Conservation (phyloP, 1,139 yeast genomes). For the Yamadazyma siamensis region DNA sequence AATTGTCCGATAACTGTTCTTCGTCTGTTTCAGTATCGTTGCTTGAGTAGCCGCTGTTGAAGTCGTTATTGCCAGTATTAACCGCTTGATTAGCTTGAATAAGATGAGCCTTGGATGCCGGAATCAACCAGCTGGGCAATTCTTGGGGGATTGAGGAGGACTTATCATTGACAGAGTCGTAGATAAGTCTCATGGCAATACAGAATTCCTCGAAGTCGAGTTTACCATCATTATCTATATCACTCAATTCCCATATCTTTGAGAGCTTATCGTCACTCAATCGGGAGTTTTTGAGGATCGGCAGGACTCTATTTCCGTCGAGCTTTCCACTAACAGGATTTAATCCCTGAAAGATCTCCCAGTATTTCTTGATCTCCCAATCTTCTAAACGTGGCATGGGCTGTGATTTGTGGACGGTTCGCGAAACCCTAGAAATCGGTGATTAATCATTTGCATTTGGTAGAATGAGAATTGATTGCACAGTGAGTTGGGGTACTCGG, state of each 20-base stretch:
- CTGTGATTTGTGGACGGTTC: no score
- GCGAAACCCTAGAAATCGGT: no score
- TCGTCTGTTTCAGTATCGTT: slow-evolving; percentile 56
- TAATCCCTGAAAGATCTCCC: slow-evolving; percentile 94
- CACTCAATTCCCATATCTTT: slow-evolving; percentile 88
- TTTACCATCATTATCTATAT: slow-evolving; percentile 86
- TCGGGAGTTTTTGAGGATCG: slow-evolving; percentile 86
- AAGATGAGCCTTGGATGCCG: slow-evolving; percentile 81
- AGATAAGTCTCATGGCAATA: slow-evolving; percentile 91
- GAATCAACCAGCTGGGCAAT: slow-evolving; percentile 89
- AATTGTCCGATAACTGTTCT: slow-evolving; percentile 57
- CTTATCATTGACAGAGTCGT: slow-evolving; percentile 83
- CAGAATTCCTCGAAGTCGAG: slow-evolving; percentile 97
- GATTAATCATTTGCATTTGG: no score
- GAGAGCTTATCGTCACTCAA: slow-evolving; percentile 72
- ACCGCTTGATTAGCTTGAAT: slow-evolving; percentile 78
- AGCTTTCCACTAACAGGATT: slow-evolving; percentile 76
- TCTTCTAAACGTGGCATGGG: slow-evolving; percentile 71
- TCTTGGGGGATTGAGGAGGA: slow-evolving; percentile 59
- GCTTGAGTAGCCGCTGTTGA: slow-evolving; percentile 28
- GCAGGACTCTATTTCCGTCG: slow-evolving; percentile 80
- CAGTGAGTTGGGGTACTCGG: no score
- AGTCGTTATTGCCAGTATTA: slow-evolving; percentile 26
- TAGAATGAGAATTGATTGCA: no score
- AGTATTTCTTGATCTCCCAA: slow-evolving; percentile 92